Base-by-base conservation (phyloP, 2,329 filamentous ascomycete species). In the Lasiodiplodia sp. region DNA sequence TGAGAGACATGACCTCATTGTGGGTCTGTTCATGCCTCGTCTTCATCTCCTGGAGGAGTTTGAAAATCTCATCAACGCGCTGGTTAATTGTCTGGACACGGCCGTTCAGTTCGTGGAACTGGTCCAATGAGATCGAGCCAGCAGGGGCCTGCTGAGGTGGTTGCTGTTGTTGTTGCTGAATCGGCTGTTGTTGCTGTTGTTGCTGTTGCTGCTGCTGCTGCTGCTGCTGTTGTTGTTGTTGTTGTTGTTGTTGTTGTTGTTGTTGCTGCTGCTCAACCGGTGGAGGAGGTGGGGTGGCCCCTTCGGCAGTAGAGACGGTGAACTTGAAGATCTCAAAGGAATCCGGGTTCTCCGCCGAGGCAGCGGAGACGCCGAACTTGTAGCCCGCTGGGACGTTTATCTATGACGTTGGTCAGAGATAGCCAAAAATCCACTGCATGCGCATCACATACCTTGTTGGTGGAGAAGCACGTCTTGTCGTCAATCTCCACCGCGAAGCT, bases 261-360 rank as follows among this genome's bases (percentile, higher is more conserved):
- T 28, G 71, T 62, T 23, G 72, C 49, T 47, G 70, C 68, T 71
- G 73, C 62, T 70, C 70, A 53, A 72, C 70, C 66, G 71, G 63
- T 53, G 70, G 68, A 66, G 56, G 74, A 68, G 69, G 25, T 31
- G 37, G 58, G 28, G 77, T 68, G 1, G 78, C 71, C 12, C 28
- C 60, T 69, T 78, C 78, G n/a, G 77, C 81, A 70, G 74, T 89
- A 76, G 90, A 88, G 64, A 96, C 88, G 44, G 92, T 86, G 77
- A 98, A 87, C 78, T 95, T 96, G 85, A 94, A 96, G 72, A 97
- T 80, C 81, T 99, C 96, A 75, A 97, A 97, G 5, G 93, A 97
- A 81, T 99, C 96, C 0, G 96, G 94, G 74, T 89, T 94, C 73
- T 98, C 95, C 37, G 93, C 92, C 3, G 93, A 95, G 18, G 93